phyloP scores from a whole-genome alignment of 2,329 filamentous ascomycete species.

The Blastomyces emzantsi region DNA sequence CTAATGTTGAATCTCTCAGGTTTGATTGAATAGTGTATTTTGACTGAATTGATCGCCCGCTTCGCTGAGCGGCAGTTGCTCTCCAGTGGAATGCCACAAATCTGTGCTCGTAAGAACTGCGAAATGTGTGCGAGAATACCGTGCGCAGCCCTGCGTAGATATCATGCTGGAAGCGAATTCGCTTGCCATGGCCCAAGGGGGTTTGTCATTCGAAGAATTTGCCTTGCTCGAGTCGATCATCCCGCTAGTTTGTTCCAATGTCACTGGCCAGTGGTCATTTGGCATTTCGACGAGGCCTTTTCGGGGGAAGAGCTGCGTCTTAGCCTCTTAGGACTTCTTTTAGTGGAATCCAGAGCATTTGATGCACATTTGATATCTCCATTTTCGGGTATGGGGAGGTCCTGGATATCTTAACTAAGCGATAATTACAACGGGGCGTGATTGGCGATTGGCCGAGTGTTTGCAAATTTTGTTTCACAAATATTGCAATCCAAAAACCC shows the following conservation, averaged over 20 bases:
- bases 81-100: not conserved
- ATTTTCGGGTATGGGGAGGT: not conserved
- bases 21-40: not conserved
- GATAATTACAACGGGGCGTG: no score
- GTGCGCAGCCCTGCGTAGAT: not conserved
- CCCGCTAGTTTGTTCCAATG: not conserved
- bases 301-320: not conserved
- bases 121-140: not conserved
- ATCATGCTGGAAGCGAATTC: not conserved
- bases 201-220: not conserved
- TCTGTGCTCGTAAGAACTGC: not conserved
- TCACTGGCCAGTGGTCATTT: not conserved
- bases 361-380: slow-evolving; percentile 2
- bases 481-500: not conserved
- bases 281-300: not conserved
- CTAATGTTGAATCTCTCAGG: not conserved
- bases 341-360: slow-evolving; percentile 2
- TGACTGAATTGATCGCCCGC: not conserved
- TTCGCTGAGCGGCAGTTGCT: not conserved
- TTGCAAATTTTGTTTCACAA: slow-evolving; percentile 8
- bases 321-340: not conserved
- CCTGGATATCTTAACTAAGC: slow-evolving; percentile 6
- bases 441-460: not conserved
- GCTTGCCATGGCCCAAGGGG: not conserved
- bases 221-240: not conserved